Conservation (phyloP, 441 rosid species). For the Erysimum cheiri region DNA sequence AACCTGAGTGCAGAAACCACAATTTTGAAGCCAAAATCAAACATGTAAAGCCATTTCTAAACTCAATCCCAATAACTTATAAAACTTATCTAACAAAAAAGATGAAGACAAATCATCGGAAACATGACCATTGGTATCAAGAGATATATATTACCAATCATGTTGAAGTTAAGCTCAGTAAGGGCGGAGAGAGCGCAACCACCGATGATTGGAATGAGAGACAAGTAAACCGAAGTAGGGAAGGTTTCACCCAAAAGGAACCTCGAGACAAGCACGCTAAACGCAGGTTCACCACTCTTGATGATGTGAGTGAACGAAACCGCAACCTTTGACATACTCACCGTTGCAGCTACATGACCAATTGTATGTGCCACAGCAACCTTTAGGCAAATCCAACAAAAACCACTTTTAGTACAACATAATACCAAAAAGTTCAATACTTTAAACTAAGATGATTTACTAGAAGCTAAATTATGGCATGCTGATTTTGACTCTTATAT, state of each 20-base stretch:
- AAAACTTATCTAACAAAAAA: conserved; percentile 12
- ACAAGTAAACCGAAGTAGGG: conserved; percentile 78
- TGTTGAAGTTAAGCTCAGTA: conserved; percentile 97
- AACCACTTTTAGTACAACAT: conserved; percentile 28
- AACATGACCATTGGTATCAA: not conserved
- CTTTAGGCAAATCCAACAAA: conserved; percentile 32
- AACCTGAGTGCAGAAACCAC: conserved; percentile 52
- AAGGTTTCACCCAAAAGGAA: conserved; percentile 83
- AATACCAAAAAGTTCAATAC: conserved; percentile 8
- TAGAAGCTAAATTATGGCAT: conserved; percentile 18
- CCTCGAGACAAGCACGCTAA: conserved; percentile 76
- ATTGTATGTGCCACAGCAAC: conserved; percentile 85
- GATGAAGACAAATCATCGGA: not conserved
- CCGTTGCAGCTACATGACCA: conserved; percentile 85
- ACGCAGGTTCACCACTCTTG: conserved; percentile 82
- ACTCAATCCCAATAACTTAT: not conserved
- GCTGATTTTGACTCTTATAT: not conserved
- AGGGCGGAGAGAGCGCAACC: conserved; percentile 96
- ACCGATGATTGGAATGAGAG: conserved; percentile 91
- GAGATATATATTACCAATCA: conserved; percentile 57
- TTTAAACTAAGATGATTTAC: not conserved
- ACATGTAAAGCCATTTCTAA: not conserved
- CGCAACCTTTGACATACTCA: conserved; percentile 82
- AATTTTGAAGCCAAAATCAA: not conserved
- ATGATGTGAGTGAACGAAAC: conserved; percentile 69